Evolutionary conservation across 495 filamentous ascomycete species (phyloP), one percentile per base, ranked within the genome.

Genomic region (Parathielavia appendiculata): DNA sequence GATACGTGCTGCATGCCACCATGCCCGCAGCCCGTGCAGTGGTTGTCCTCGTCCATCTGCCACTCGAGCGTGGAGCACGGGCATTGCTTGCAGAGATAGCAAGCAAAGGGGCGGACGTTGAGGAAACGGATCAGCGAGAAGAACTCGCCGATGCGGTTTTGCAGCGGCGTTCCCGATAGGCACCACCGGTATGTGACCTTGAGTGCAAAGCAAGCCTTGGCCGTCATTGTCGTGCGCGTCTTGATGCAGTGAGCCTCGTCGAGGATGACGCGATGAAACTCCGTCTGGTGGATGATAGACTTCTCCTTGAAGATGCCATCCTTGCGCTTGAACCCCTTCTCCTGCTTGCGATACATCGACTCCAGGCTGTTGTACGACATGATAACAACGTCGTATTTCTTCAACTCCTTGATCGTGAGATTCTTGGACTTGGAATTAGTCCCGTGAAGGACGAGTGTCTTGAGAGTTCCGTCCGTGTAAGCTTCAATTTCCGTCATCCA

Each of bases 171-270:
- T 5, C 93, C 93, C 48, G 88, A 92, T 32, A 97, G 81, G 65
- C 93, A 98, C 88, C 93, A 96, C 60, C 92, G 95, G 68, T 92
- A 92, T 16, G 81, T 83, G 54, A 86, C 87, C 46, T 89, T 84
- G 47, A 97, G 75, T 1, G 92, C 91, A 70, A 95, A 96, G 71
- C 92, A 96, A 20, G 91, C 91, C 66, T 88, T 91, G n/a, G 92
- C 91, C 45, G 91, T 91, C 72, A 89, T 85, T n/a, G 89, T 92
- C 12, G 81, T 86, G 35, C 90, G 83, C 63, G 84, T 84, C 80
- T 97, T 97, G 75, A 98, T 97, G 69, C 86, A 92, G 72, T 98
- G 93, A 6, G 92, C 93, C 72, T 98, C 93, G 59, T 98, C 93
- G 4, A 98, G 83, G 58, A 98, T 91, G 58, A 95, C 80, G 26